These are phyloP conservation scores for Microthlaspi erraticum DNA, from an alignment of 345 rosid species.

Conservation along the genomic window DNA sequence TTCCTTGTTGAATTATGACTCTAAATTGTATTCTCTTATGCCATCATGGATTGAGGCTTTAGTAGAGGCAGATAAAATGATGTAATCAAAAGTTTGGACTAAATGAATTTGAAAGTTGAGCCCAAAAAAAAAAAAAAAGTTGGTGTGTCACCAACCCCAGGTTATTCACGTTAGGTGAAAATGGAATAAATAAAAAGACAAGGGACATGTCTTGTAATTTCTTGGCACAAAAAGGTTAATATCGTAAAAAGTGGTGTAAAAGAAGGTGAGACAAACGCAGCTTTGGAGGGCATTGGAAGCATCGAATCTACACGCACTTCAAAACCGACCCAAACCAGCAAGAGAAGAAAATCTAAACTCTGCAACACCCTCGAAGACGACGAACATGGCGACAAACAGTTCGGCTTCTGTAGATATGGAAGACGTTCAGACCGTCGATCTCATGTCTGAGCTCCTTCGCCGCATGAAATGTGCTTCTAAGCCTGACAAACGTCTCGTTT, in stretches of 20 bases:
- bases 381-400: conserved; percentile 56
- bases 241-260: neutral
- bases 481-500: conserved; percentile 92
- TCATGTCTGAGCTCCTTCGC: conserved; percentile 93
- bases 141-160: conserved; percentile 33
- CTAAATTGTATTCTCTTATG: no score
- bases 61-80: no score
- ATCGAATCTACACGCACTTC: conserved; percentile 32
- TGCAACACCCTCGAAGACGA: conserved; percentile 14
- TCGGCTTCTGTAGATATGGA: conserved; percentile 61
- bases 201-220: neutral
- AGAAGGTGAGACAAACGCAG: conserved; percentile 1
- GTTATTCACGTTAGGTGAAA: neutral
- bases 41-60: no score
- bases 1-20: no score
- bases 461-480: conserved; percentile 89
- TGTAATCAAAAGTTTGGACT: no score
- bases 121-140: no score
- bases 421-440: conserved; percentile 77
- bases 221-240: conserved; percentile 12
- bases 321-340: neutral
- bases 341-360: conserved; percentile 21
- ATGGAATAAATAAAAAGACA: no score
- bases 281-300: conserved; percentile 30
- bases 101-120: no score